Evolutionary conservation across 192 early-diverging fungal species (phyloP).

Genomic region (Coemansia sp.): DNA sequence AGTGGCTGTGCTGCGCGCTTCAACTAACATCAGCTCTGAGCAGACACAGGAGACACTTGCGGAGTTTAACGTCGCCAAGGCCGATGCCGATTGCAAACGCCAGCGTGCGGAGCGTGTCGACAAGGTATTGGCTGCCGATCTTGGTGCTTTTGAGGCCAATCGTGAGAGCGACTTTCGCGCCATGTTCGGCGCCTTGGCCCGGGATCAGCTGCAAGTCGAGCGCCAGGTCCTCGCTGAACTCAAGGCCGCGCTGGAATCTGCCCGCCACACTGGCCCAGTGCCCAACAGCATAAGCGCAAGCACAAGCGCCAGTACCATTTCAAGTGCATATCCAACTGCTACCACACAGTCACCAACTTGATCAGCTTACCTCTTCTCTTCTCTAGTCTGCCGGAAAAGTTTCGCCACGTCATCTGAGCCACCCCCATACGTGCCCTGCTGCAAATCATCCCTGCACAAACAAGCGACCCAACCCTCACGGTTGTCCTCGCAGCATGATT

Average conservation of each 20-base stretch:
- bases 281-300: constrained; percentile 5
- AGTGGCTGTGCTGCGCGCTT: constrained; percentile 48
- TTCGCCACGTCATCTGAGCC: too few relatives aligned
- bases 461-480: too few relatives aligned
- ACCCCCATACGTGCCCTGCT: too few relatives aligned
- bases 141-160: constrained; percentile 41
- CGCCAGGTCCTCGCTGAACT: constrained; percentile 43
- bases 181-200: constrained; percentile 40
- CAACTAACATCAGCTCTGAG: constrained; percentile 43
- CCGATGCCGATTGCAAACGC: constrained; percentile 42
- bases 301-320: constrained; percentile 4
- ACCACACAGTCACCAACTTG: background rate
- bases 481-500: too few relatives aligned
- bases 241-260: constrained; percentile 42
- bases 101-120: constrained; percentile 48
- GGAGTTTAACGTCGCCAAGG: constrained; percentile 45
- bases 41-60: constrained; percentile 48
- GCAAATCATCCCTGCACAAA: too few relatives aligned
- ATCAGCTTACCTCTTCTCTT: background rate
- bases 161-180: constrained; percentile 40
- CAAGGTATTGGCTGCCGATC: constrained; percentile 41
- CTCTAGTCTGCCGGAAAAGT: too few relatives aligned
- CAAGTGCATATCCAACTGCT: background rate
- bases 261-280: constrained; percentile 10
- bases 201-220: constrained; percentile 45